A percentile compares a stretch with the other conserved stretches of the same genome.
phyloP scores from a whole-genome alignment of 306 rosid genomes.

The Oxytropis ochrocephala region DNA sequence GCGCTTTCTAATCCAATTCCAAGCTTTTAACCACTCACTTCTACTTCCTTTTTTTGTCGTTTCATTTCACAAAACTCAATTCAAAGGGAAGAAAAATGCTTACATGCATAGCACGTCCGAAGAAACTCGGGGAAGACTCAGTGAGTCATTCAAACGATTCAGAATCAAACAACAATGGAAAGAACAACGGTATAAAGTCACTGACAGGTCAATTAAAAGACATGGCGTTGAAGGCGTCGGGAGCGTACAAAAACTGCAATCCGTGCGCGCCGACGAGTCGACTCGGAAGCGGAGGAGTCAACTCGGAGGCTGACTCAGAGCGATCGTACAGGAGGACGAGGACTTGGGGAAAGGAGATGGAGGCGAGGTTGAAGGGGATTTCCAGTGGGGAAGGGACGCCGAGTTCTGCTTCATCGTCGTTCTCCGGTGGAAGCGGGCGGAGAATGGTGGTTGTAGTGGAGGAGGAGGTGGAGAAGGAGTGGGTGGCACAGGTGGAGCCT shows the following conservation, averaged over 20 bases:
- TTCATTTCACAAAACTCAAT: not conserved
- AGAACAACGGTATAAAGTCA: conserved; percentile 50
- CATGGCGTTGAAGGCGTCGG: conserved; percentile 93
- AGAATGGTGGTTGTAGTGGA: conserved; percentile 42
- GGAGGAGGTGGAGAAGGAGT: conserved; percentile 71
- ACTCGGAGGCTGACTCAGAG: conserved; percentile 58
- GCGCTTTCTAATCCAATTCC: not conserved
- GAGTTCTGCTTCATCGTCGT: conserved; percentile 22
- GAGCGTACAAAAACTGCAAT: conserved; percentile 66
- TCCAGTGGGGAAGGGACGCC: conserved; percentile 90
- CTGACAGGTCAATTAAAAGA: conserved; percentile 88
- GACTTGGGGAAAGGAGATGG: conserved; percentile 96
- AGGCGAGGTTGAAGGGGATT: conserved; percentile 83
- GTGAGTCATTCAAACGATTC: conserved; percentile 49
- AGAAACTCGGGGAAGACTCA: conserved; percentile 71
- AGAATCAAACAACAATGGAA: conserved; percentile 26
- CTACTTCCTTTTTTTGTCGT: not conserved
- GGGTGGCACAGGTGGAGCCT: conserved; percentile 91
- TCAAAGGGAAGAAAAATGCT: conserved; percentile 43
- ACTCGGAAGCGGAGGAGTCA: conserved; percentile 2
- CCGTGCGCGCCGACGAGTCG: conserved; percentile 58
- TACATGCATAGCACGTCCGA: conserved; percentile 89
- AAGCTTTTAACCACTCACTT: not conserved
- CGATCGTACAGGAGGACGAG: conserved; percentile 34
- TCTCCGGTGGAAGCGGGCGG: conserved; percentile 37